Base-by-base conservation (phyloP, 1,284 basidiomycete genomes). In the Phlebopus sp. region DNA sequence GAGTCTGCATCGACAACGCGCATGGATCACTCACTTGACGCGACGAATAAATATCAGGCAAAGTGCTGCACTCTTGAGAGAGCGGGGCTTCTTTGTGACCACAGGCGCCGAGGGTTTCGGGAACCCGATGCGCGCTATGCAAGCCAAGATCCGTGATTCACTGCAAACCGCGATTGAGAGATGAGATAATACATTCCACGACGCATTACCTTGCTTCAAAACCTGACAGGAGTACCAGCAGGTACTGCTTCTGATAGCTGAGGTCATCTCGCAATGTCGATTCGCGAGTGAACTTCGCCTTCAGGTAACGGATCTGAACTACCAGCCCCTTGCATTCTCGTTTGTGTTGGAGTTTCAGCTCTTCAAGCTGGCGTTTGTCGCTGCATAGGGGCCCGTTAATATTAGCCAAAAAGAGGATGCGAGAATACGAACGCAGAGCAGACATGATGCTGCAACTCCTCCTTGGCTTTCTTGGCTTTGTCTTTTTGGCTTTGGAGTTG, bases 221-320 rank as follows among this genome's bases (percentile, higher is more conserved):
- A 47, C 77, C 75, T 15, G 77, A 64, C 27, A 90, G 63, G 27
- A 90, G 68, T 8, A 80, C 69, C 8, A 90, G 69, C 19, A 90
- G 68, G 61, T 95, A 96, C 44, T 79, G 73, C 66, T 99, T 99
- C 71, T 98, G 96, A 60, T 92, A 85, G 4, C 78, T 74, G 38
- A 98, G 72, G 56, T 87, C 86, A 47, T 76, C 77, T n/a, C 95
- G 80, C 69, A 96, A 81, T 1, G 79, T 76, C 18, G 84, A 81
- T 69, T 99, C 96, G 29, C 96, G 78, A 1, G 81, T 87, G 68
- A 88, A 95, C 63, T 92, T 92, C 40, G 89, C 86, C 66, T 98
- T 96, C 54, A 98, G 78, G 68, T 97, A 97, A 41, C 79, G 80
- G 54, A 97, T 94, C 64, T 97, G 89, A 3, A 91, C 78, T 49